phyloP scores from a whole-genome alignment of 306 rosid genomes.

The Pyrus pyrifolia region DNA sequence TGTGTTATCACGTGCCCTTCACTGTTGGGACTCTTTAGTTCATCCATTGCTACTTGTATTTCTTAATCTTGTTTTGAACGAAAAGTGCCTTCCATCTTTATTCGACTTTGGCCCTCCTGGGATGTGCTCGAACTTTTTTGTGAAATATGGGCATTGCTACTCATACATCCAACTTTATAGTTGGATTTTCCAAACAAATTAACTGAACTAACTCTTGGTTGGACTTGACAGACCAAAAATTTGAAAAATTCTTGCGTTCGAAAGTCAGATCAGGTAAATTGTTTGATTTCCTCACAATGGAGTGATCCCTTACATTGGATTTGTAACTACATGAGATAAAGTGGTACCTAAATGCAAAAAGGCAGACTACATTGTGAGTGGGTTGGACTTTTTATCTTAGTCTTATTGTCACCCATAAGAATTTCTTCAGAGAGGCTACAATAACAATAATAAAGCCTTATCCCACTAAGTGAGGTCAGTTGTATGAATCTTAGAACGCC shows the following conservation, averaged over 20 bases:
- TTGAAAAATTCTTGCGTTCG: too few relatives aligned
- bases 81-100: neutral
- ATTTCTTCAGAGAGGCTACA: too few relatives aligned
- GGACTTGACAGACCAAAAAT: too few relatives aligned
- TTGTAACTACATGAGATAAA: too few relatives aligned
- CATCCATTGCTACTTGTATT: neutral
- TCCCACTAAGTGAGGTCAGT: accelerated
- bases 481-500: accelerated
- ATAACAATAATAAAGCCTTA: too few relatives aligned
- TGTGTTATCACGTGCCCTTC: neutral
- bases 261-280: too few relatives aligned
- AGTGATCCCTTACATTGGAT: too few relatives aligned
- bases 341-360: too few relatives aligned
- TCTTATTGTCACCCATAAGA: accelerated
- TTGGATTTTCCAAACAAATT: neutral
- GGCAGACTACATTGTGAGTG: too few relatives aligned
- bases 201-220: neutral
- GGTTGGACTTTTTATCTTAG: too few relatives aligned
- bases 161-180: neutral
- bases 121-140: neutral
- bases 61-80: neutral
- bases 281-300: too few relatives aligned
- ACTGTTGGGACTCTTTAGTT: neutral
- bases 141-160: neutral
- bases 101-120: neutral